These are phyloP conservation scores for Lactarius pseudohatsudake DNA, from an alignment of 768 basidiomycete genomes.

Conservation along the genomic window DNA sequence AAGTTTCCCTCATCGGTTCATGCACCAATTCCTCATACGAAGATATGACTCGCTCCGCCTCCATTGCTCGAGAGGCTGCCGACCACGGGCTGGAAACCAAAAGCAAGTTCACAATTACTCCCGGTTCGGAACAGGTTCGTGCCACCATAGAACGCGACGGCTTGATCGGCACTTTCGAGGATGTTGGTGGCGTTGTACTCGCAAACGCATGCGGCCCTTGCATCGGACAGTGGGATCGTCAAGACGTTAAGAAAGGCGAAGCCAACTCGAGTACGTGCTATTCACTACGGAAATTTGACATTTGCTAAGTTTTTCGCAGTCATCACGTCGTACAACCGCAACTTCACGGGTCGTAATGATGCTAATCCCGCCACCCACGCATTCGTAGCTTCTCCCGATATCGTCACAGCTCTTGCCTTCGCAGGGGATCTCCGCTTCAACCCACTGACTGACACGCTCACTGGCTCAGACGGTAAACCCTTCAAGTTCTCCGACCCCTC, in stretches of 20 bases:
- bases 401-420: constrained; percentile 97
- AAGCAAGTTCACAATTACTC: constrained; percentile 97
- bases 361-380: constrained; percentile 99
- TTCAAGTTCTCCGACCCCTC: constrained; percentile 96
- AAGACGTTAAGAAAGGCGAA: constrained; percentile 96
- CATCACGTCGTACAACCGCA: constrained; percentile 99
- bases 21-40: constrained; percentile 99
- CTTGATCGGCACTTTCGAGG: constrained; percentile 83
- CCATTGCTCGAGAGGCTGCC: constrained; percentile 86
- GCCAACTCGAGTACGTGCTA: constrained; percentile 82
- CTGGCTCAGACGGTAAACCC: constrained; percentile 86
- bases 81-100: constrained; percentile 84
- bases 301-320: constrained; percentile 45
- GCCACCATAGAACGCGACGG: constrained; percentile 98
- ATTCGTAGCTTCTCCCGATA: constrained; percentile 89
- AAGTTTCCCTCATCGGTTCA: constrained; percentile 96
- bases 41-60: constrained; percentile 97
- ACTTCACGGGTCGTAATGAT: constrained; percentile 99
- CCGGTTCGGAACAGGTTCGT: constrained; percentile 96
- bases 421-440: constrained; percentile 95
- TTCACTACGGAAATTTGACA: background rate
- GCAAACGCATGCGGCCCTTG: constrained; percentile 99
- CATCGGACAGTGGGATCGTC: constrained; percentile 98
- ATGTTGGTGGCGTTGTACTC: constrained; percentile 87
- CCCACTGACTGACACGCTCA: constrained; percentile 88